Evolutionary conservation across 805 yeast species (phyloP), one percentile per base, ranked within the genome.

Genomic region (Candida morakotiae): DNA sequence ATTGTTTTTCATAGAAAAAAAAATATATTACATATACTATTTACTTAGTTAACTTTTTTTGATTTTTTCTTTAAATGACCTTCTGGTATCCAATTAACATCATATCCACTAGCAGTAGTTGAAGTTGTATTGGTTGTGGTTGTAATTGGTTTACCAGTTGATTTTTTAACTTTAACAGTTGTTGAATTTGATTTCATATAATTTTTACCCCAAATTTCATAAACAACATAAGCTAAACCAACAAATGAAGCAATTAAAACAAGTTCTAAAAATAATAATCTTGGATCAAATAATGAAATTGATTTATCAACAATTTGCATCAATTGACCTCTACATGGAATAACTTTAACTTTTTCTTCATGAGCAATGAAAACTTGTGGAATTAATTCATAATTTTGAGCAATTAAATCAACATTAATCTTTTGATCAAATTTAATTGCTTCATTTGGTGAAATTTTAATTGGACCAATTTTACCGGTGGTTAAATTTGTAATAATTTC

Each of bases 251-350:
- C 71, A 3, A 66, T 47, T 40, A 86, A 60, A 18, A 84, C 47
- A 11, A 77, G 35, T 54, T 79, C 83, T 46, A 83, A 73, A 24
- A 83, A 56, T 41, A 87, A 53, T 52, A 87, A 73, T 59, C 81
- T 79, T 10, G 89, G 93, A 55, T 84, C 77, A 62, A 82, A 79
- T 37, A 81, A 45, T 0, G 94, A 81, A 48, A 88, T 65, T 39
- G 81, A 73, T 25, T 73, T 74, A 49, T 87, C 95, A 9, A 59
- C 59, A 39, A 88, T 74, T 16, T 66, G 56, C 31, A 84, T 63
- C 41, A 80, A 60, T 51, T 77, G 80, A 35, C 78, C 73, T 51
- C 74, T 68, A 19, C 83, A 71, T 35, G 78, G 77, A 28, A 83
- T 64, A 45, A 67, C 63, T 60, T 76, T 71, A 47, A 79, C 54